Conservation (phyloP, 1,284 basidiomycete genomes). For the Sporisorium iseilematis-ciliati region DNA sequence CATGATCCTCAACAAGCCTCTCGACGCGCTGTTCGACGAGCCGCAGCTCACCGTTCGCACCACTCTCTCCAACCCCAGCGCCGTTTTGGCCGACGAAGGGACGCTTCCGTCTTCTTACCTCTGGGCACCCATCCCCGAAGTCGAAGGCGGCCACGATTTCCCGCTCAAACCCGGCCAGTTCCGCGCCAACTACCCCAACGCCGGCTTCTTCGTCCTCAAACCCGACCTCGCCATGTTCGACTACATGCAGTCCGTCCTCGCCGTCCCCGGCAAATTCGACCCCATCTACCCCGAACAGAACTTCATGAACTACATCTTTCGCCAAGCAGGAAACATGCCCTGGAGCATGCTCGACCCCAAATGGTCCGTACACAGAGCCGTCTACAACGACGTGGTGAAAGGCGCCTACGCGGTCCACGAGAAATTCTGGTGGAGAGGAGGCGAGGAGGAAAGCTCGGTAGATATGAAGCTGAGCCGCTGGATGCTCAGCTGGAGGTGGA, state of each 20-base stretch:
- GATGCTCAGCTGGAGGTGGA: neutral
- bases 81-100: neutral
- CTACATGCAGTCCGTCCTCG: conserved; percentile 1
- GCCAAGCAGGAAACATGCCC: conserved; percentile 1
- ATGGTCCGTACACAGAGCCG: neutral
- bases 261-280: neutral
- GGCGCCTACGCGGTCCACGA: neutral
- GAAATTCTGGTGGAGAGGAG: neutral
- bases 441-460: neutral
- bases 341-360: neutral
- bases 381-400: neutral
- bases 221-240: neutral
- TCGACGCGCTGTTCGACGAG: neutral
- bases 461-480: neutral
- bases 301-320: conserved; percentile 12
- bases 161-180: neutral
- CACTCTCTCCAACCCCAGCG: neutral
- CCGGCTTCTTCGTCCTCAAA: conserved; percentile 9
- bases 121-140: neutral
- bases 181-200: neutral
- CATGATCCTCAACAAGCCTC: neutral
- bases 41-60: neutral
- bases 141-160: neutral
- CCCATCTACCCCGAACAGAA: conserved; percentile 1
- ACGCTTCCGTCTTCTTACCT: neutral